Evolutionary conservation across 768 basidiomycete genomes (phyloP).

Genomic region (Trametes sanguinea): DNA sequence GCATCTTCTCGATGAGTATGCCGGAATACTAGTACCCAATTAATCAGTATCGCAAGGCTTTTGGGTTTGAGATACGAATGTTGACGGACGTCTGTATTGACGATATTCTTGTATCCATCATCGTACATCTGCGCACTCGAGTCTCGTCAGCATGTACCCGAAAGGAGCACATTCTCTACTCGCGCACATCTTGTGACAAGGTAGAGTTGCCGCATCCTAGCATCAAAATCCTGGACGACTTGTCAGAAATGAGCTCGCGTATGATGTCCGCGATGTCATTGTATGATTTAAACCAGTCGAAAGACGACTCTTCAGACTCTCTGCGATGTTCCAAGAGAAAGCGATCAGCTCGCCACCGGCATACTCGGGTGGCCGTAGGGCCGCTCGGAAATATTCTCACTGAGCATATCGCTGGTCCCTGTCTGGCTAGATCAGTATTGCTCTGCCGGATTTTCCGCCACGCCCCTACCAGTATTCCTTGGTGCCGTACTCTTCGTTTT

Average conservation of each 20-base stretch:
- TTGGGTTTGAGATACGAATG: too few species aligned
- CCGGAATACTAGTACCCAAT: conserved; percentile 61
- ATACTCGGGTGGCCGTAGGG: not conserved
- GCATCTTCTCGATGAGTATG: conserved; percentile 77
- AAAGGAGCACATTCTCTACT: not conserved
- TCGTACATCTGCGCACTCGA: conserved; percentile 69
- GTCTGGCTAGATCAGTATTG: not conserved
- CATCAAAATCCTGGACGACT: conserved; percentile 65
- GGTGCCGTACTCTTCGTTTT: conserved; percentile 69
- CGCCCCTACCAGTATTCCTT: conserved; percentile 65
- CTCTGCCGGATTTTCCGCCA: not conserved
- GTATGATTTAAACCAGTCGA: conserved; percentile 91
- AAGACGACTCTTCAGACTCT: conserved; percentile 57
- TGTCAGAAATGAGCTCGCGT: conserved; percentile 62
- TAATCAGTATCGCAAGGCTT: not conserved
- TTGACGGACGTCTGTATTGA: conserved; percentile 69
- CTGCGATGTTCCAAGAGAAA: conserved; percentile 37
- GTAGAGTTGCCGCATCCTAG: conserved; percentile 85
- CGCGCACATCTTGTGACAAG: conserved; percentile 71
- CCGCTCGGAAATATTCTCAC: conserved; percentile 39
- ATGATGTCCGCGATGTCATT: conserved; percentile 65
- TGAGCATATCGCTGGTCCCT: conserved; percentile 74
- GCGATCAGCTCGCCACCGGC: not conserved
- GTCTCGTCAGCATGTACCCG: not conserved
- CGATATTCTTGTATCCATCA: conserved; percentile 78